Evolutionary conservation across 805 yeast genomes (phyloP).

Genomic region (Candida hungchunana): DNA sequence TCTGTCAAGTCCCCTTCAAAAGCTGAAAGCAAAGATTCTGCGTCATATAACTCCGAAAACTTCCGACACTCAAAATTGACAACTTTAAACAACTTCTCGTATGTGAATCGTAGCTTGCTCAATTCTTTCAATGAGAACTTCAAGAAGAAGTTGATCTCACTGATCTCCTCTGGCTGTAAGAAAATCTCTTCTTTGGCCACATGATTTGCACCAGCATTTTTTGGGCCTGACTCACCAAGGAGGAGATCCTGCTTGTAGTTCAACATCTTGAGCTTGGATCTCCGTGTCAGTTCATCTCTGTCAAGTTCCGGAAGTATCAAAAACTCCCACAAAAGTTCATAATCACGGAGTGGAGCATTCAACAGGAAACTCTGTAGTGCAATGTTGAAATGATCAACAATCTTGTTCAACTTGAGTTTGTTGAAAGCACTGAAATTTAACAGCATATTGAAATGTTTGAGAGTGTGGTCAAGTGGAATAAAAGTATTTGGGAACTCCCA

Average conservation of each 20-base stretch:
- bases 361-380: slow-evolving; percentile 40
- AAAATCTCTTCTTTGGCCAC: slow-evolving; percentile 14
- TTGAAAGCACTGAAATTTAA: slow-evolving; percentile 29
- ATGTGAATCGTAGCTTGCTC: slow-evolving; percentile 24
- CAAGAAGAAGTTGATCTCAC: slow-evolving; percentile 46
- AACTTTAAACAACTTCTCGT: slow-evolving; percentile 36
- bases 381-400: slow-evolving; percentile 44
- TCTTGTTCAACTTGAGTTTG: slow-evolving; percentile 44
- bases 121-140: slow-evolving; percentile 44
- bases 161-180: slow-evolving; percentile 34
- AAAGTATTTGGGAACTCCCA: slow-evolving; percentile 34
- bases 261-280: slow-evolving; percentile 25
- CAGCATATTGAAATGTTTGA: slow-evolving; percentile 18
- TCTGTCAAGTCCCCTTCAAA: neutral
- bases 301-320: slow-evolving; percentile 29
- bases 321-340: slow-evolving; percentile 42
- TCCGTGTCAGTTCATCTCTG: slow-evolving; percentile 33
- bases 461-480: slow-evolving; percentile 26
- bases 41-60: slow-evolving; percentile 17
- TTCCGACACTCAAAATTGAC: slow-evolving; percentile 27
- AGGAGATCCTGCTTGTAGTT: slow-evolving; percentile 28
- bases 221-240: slow-evolving; percentile 9
- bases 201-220: slow-evolving; percentile 1
- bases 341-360: slow-evolving; percentile 33
- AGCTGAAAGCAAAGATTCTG: slow-evolving; percentile 11